Conservation (phyloP, 305 asterid species). For the Fraxinus greggii region DNA sequence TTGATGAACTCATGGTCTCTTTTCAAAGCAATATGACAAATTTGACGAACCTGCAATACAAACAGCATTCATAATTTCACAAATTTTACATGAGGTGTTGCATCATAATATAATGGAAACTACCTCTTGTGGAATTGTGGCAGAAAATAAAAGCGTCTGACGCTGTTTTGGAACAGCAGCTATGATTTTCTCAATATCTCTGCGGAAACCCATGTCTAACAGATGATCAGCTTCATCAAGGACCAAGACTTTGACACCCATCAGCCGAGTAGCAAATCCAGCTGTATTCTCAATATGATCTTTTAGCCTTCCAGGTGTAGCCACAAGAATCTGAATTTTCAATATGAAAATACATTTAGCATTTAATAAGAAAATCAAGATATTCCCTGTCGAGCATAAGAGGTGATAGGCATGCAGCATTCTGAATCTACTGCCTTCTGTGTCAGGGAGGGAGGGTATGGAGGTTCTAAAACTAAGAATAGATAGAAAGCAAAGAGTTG, state of each 20-base stretch:
- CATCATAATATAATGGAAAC: slow-evolving; percentile 10
- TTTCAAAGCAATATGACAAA: slow-evolving; percentile 84
- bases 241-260: slow-evolving; percentile 88
- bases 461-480: neutral
- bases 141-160: slow-evolving; percentile 96
- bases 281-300: slow-evolving; percentile 92
- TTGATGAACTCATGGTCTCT: slow-evolving; percentile 89
- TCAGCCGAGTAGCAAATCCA: slow-evolving; percentile 85
- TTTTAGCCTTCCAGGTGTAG: slow-evolving; percentile 95
- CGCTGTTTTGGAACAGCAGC: slow-evolving; percentile 95
- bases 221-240: slow-evolving; percentile 99
- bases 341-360: neutral
- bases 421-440: neutral
- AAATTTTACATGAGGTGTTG: slow-evolving; percentile 7
- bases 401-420: neutral
- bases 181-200: slow-evolving; percentile 82
- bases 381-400: neutral
- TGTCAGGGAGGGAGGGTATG: neutral
- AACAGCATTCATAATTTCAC: slow-evolving; percentile 17
- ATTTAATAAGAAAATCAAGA: neutral
- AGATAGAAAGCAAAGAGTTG: slow-evolving; percentile 2
- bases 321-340: slow-evolving; percentile 80
- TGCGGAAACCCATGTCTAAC: slow-evolving; percentile 97
- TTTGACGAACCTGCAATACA: slow-evolving; percentile 75
- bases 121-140: slow-evolving; percentile 88